phyloP scores from a whole-genome alignment of 805 yeast genomes.

The Wickerhamiella musiphila region DNA sequence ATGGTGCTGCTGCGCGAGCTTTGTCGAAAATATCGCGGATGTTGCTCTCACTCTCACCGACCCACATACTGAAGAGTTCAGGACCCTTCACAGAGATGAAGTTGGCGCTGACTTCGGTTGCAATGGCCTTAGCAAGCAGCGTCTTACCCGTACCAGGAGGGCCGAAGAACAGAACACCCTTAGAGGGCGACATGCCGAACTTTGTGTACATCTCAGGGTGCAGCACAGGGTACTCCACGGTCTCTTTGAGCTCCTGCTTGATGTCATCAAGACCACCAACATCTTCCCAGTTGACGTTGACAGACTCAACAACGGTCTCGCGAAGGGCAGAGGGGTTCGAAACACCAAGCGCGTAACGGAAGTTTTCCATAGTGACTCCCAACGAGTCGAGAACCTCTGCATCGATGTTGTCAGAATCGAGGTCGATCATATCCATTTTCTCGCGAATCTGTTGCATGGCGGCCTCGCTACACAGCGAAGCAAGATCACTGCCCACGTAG shows the following conservation, averaged over 20 bases:
- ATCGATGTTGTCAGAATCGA: conserved; percentile 91
- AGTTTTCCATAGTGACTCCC: conserved; percentile 98
- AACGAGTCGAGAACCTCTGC: conserved; percentile 91
- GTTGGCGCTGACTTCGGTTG: conserved; percentile 96
- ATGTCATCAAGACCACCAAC: conserved; percentile 96
- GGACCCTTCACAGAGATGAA: conserved; percentile 96
- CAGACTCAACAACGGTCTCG: conserved; percentile 97
- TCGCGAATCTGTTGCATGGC: conserved; percentile 99
- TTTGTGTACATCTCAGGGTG: conserved; percentile 98
- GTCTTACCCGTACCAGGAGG: conserved; percentile 99
- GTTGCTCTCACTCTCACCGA: conserved; percentile 95
- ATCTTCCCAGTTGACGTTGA: conserved; percentile 98
- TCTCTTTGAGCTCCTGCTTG: conserved; percentile 93
- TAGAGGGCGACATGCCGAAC: conserved; percentile 93
- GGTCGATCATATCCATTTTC: conserved; percentile 94
- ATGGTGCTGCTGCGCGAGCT: conserved; percentile 99
- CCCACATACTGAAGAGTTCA: conserved; percentile 94
- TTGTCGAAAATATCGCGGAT: conserved; percentile 95
- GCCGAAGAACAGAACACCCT: conserved; percentile 96
- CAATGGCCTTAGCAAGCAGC: conserved; percentile 93
- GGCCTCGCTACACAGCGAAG: conserved; percentile 98
- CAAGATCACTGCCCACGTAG: conserved; percentile 97
- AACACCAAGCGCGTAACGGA: conserved; percentile 92
- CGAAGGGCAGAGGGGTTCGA: conserved; percentile 98
- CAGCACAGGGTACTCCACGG: conserved; percentile 96